phyloP scores from a whole-genome alignment of 2,329 filamentous ascomycete genomes.

The Juglanconis sp. region DNA sequence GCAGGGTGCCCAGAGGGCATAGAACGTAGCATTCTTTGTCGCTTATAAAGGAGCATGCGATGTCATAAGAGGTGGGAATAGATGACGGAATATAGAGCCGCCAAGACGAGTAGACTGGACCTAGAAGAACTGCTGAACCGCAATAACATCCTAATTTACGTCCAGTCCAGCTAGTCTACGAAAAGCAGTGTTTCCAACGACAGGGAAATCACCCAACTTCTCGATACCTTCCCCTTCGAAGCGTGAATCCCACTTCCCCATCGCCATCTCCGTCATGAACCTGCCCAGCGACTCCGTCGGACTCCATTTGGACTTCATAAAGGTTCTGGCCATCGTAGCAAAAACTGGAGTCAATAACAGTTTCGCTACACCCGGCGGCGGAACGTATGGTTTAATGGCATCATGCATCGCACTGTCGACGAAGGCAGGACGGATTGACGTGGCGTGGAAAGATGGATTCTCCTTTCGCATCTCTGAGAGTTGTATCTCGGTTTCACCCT shows the following conservation, averaged over 20 bases:
- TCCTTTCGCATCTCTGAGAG: constrained; percentile 50
- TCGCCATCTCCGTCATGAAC: constrained; percentile 43
- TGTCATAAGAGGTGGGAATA: too few relatives aligned
- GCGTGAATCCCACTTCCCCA: constrained; percentile 34
- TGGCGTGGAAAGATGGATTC: constrained; percentile 47
- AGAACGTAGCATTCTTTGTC: background rate
- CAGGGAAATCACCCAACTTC: constrained; percentile 31
- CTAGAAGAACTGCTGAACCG: background rate
- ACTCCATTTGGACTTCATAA: constrained; percentile 28
- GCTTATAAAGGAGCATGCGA: too few relatives aligned
- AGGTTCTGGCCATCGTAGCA: constrained; percentile 22
- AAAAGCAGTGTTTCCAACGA: constrained; percentile 35
- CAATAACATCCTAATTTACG: background rate
- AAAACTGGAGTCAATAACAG: constrained; percentile 21
- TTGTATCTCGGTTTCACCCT: constrained; percentile 62
- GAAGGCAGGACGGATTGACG: constrained; percentile 55
- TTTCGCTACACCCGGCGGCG: constrained; percentile 24
- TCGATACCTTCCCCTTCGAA: constrained; percentile 29
- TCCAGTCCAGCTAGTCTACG: constrained; percentile 31
- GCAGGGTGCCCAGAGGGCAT: background rate
- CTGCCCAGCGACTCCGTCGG: constrained; percentile 43
- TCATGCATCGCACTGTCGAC: constrained; percentile 50
- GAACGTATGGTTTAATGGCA: constrained; percentile 41
- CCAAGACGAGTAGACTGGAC: background rate
- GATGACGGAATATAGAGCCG: background rate